phyloP scores from a whole-genome alignment of 805 yeast species.

The Kregervanrija pseudodelftensis region DNA sequence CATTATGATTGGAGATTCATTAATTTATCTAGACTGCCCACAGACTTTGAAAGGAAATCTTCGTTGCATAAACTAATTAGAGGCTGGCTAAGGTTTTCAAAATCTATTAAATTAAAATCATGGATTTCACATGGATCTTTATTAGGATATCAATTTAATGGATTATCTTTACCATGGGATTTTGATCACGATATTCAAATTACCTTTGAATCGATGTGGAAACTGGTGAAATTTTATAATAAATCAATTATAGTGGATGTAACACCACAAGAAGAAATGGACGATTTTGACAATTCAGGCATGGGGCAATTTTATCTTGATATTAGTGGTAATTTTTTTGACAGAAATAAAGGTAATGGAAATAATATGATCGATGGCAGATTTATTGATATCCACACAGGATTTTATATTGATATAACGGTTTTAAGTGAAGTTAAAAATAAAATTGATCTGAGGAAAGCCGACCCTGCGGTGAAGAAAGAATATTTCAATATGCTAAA shows the following conservation, averaged over 20 bases:
- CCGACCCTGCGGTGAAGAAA: slow-evolving; percentile 1
- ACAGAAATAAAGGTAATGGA: slow-evolving; percentile 35
- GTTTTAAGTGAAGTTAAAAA: slow-evolving; percentile 21
- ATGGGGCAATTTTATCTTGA: slow-evolving; percentile 27
- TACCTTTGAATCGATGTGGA: slow-evolving; percentile 36
- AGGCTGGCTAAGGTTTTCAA: slow-evolving; percentile 46
- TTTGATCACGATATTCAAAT: slow-evolving; percentile 54
- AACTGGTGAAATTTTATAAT: slow-evolving; percentile 38
- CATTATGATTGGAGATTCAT: slow-evolving; percentile 40
- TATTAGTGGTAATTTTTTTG: slow-evolving; percentile 26
- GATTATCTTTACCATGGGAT: slow-evolving; percentile 52
- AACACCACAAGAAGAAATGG: slow-evolving; percentile 3
- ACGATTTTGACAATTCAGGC: slow-evolving; percentile 21
- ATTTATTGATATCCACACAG: slow-evolving; percentile 43
- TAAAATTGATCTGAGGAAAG: slow-evolving; percentile 2
- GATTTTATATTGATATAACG: slow-evolving; percentile 38
- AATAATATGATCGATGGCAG: slow-evolving; percentile 47
- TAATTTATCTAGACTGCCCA: slow-evolving; percentile 15
- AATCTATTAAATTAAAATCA: slow-evolving; percentile 35
- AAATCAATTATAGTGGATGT: slow-evolving; percentile 41
- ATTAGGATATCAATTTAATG: slow-evolving; percentile 57
- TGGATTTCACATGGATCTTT: slow-evolving; percentile 64
- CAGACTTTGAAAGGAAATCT: slow-evolving; percentile 15
- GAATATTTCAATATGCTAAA: slow-evolving; percentile 13
- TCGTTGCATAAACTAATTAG: slow-evolving; percentile 40